Conservation (phyloP, 2,329 filamentous ascomycete species). For the Fusarium buxicola region DNA sequence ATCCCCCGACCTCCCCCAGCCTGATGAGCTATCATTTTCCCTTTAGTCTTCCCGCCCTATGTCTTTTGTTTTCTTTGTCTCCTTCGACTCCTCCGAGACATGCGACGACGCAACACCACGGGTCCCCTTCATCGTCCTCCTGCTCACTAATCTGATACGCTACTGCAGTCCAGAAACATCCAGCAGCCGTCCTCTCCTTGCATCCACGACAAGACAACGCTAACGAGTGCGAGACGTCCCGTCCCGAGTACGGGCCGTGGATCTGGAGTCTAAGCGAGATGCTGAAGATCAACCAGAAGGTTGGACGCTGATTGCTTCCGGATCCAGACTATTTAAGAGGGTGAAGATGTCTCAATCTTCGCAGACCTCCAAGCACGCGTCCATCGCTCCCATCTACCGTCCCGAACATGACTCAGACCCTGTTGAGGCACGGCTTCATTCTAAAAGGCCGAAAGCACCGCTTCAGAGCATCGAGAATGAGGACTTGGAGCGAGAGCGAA, state of each 20-base stretch:
- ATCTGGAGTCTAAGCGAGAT: background rate
- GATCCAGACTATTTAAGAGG: background rate
- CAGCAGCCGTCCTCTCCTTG: background rate
- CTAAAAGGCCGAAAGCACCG: background rate
- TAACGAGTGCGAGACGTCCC: too few relatives aligned
- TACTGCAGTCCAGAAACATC: slow-evolving; percentile 9
- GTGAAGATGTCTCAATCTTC: background rate
- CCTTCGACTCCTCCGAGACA: slow-evolving; percentile 10
- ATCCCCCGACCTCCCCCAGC: too few relatives aligned
- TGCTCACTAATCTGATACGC: slow-evolving; percentile 2
- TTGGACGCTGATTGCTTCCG: background rate
- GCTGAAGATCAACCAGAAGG: background rate
- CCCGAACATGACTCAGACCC: background rate
- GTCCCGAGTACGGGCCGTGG: background rate
- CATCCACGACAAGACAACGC: background rate
- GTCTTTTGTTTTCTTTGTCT: background rate
- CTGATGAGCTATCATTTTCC: slow-evolving; percentile 11
- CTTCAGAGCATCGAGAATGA: background rate
- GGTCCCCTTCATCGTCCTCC: background rate
- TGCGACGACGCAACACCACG: background rate
- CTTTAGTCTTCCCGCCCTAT: background rate
- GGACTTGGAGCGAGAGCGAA: background rate
- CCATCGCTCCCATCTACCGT: background rate
- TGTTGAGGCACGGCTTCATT: background rate
- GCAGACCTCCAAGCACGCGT: background rate